A percentile compares a stretch with the other conserved stretches of the same genome.
Conservation (phyloP, 1,139 yeast genomes). For the Maudiozyma humilis region DNA sequence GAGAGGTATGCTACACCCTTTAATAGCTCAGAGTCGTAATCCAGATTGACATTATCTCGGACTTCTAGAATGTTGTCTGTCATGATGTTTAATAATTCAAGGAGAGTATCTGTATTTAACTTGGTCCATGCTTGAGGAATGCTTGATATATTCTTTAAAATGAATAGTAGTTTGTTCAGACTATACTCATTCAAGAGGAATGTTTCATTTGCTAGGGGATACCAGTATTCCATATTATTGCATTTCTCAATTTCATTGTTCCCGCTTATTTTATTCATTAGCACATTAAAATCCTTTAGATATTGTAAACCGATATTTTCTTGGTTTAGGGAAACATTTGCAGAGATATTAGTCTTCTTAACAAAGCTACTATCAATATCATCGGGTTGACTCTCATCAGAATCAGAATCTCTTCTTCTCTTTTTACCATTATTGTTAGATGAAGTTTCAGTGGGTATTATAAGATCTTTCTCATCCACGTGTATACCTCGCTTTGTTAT, state of each 20-base stretch:
- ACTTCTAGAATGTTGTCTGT: constrained; percentile 14
- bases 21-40: constrained; percentile 6
- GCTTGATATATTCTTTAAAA: constrained; percentile 17
- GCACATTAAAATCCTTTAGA: constrained; percentile 14
- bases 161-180: constrained; percentile 15
- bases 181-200: constrained; percentile 13
- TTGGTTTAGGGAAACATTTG: constrained; percentile 19
- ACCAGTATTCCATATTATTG: constrained; percentile 20
- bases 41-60: not conserved
- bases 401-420: constrained; percentile 4
- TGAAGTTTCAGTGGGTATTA: not conserved
- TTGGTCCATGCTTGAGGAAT: constrained; percentile 12
- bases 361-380: not conserved
- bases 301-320: constrained; percentile 18
- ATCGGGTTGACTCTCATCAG: constrained; percentile 2
- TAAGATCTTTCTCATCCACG: not conserved
- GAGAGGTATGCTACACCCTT: constrained; percentile 34
- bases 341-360: constrained; percentile 17
- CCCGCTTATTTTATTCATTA: constrained; percentile 11
- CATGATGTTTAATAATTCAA: constrained; percentile 15
- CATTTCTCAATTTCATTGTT: constrained; percentile 3
- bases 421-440: not conserved
- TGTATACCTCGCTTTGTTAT: constrained; percentile 2
- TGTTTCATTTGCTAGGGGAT: constrained; percentile 7
- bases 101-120: constrained; percentile 11